A percentile compares a stretch with the other conserved stretches of the same genome.
Conservation (phyloP, 73 alveolate species). For the Uronychia binucleata region DNA sequence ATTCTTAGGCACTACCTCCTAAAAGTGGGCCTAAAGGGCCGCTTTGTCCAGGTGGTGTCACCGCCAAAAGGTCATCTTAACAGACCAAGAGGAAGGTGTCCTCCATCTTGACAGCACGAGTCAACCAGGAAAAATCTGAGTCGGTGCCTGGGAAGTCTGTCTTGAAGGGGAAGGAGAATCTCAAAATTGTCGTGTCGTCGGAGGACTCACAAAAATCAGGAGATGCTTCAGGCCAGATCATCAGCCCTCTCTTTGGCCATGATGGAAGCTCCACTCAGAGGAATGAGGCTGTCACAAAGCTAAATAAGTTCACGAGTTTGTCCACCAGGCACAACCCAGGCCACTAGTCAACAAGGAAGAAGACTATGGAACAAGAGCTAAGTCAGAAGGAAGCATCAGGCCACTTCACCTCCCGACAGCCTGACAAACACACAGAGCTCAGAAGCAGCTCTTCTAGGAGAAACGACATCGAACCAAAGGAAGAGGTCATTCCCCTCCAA, state of each 20-base stretch:
- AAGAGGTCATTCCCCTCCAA: slow-evolving; percentile 14
- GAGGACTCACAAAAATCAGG: neutral
- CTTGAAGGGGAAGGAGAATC: neutral
- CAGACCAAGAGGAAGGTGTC: too few species aligned
- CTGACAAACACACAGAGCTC: neutral
- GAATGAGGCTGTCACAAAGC: neutral
- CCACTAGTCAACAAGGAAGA: neutral
- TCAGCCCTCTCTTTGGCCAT: too few species aligned
- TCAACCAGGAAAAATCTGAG: too few species aligned
- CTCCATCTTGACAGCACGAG: too few species aligned
- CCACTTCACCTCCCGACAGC: neutral
- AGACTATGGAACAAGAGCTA: neutral
- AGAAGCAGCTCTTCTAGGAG: too few species aligned
- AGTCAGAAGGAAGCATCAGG: neutral
- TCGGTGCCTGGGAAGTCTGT: neutral
- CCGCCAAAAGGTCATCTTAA: too few species aligned
- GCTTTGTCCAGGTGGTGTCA: too few species aligned
- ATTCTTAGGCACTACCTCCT: too few species aligned
- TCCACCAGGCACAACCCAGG: neutral
- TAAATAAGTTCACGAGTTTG: neutral
- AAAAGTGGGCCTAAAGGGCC: too few species aligned
- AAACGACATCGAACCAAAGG: too few species aligned
- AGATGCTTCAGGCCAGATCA: neutral
- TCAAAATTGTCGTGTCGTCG: neutral
- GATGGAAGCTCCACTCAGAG: neutral